Base-by-base conservation (phyloP, 805 yeast genomes). In the Saccharomycopsis capsularis region DNA sequence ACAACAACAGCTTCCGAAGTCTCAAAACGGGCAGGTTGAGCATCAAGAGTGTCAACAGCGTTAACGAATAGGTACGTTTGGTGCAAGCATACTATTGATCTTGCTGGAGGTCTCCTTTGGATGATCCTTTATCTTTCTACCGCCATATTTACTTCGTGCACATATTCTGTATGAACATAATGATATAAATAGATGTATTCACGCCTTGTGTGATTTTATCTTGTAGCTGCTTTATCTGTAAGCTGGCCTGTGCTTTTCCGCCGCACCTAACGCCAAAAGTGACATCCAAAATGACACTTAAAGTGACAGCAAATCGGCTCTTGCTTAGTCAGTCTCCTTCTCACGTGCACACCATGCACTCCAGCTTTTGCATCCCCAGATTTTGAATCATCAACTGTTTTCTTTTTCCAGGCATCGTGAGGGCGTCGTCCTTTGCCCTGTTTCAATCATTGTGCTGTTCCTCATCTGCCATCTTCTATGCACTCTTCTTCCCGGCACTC, bases 11-110 rank as follows among this genome's bases (percentile, higher is more conserved):
- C 23, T 40, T 49, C 16, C 34, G 18, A 25, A 49, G 52, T 37
- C 42, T 40, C 23, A 49, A 46, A 24, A 49, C 52, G 18, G 52
- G 52, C 4, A 44, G 44, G 34, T 37, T 42, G 7, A 44, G 49
- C 25, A 35, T 30, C 7, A 45, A 38, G 11, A 44, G 32, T 19
- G 2, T 38, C 41, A 38, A 38, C 41, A 38, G 40, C 29, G 16
- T 19, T 16, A 37, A 44, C 27, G 40, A 43, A 5, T 24, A 43
- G 18, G 32, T n/a, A n/a, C n/a, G n/a, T n/a, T n/a, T n/a, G n/a
- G n/a, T n/a, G n/a, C n/a, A n/a, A n/a, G n/a, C n/a, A n/a, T n/a
- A n/a, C n/a, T n/a, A n/a, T n/a, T n/a, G n/a, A n/a, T n/a, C n/a
- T n/a, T n/a, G n/a, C n/a, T n/a, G n/a, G n/a, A n/a, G n/a, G n/a